A percentile compares a stretch with the other conserved stretches of the same genome.
These are phyloP conservation scores for Candida tropicalis DNA, from an alignment of 1,139 yeast species.

Conservation along the genomic window DNA sequence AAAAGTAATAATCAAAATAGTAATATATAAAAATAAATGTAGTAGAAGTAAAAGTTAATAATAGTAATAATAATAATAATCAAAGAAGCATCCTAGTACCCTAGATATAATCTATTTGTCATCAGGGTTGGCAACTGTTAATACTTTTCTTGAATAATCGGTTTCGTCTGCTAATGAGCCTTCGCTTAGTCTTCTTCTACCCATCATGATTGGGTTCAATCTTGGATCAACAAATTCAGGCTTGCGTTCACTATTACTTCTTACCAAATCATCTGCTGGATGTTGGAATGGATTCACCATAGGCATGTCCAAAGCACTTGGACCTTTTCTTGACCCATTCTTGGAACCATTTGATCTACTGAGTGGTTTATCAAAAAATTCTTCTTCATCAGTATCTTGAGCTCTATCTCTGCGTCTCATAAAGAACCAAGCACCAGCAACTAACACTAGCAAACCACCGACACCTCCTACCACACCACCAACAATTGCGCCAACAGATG, in stretches of 20 bases:
- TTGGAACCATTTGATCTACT: conserved; percentile 27
- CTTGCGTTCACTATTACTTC: conserved; percentile 19
- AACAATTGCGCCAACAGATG: conserved; percentile 55
- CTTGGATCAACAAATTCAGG: conserved; percentile 51
- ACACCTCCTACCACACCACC: conserved; percentile 75
- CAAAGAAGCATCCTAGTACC: background rate
- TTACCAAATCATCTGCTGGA: conserved; percentile 42
- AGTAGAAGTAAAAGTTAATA: background rate
- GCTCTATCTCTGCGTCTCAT: conserved; percentile 46
- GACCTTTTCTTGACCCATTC: conserved; percentile 26
- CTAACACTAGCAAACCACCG: conserved; percentile 27
- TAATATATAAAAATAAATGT: background rate
- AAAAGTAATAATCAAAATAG: background rate
- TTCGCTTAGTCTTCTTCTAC: conserved; percentile 71
- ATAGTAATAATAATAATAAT: background rate
- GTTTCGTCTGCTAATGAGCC: conserved; percentile 80
- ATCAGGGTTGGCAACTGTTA: conserved; percentile 78
- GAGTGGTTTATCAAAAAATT: conserved; percentile 39
- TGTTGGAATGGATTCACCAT: conserved; percentile 62
- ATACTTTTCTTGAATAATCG: conserved; percentile 71
- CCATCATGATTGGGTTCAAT: conserved; percentile 68
- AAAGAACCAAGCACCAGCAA: conserved; percentile 42
- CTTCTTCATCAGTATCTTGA: conserved; percentile 54
- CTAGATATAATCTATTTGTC: conserved; percentile 12
- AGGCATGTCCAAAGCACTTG: conserved; percentile 46